A percentile compares a stretch with the other conserved stretches of the same genome.
Conservation (phyloP, 106 monocot genomes). For the Hemerocallis citrina region DNA sequence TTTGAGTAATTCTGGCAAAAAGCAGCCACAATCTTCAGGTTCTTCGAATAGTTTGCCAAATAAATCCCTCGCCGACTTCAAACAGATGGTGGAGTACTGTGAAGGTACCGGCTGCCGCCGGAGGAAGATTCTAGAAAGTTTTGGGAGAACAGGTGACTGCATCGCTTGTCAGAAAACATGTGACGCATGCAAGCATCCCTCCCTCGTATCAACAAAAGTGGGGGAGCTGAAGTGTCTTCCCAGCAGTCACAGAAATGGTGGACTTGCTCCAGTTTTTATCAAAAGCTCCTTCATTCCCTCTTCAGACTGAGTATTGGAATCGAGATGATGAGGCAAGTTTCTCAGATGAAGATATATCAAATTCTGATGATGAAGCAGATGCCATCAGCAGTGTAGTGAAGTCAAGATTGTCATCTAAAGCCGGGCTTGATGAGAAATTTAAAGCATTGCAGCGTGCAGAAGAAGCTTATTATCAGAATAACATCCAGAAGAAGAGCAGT, state of each 20-base stretch:
- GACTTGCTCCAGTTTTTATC: slow-evolving; percentile 36
- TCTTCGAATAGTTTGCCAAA: slow-evolving; percentile 26
- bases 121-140: slow-evolving; percentile 70
- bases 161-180: slow-evolving; percentile 67
- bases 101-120: slow-evolving; percentile 78
- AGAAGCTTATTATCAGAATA: slow-evolving; percentile 51
- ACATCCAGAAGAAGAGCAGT: slow-evolving; percentile 31
- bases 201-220: slow-evolving; percentile 29
- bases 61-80: slow-evolving; percentile 61
- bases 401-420: slow-evolving; percentile 44
- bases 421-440: slow-evolving; percentile 35
- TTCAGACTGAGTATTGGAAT: slow-evolving; percentile 81
- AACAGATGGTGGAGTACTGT: slow-evolving; percentile 85
- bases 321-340: slow-evolving; percentile 51
- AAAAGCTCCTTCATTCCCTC: slow-evolving; percentile 32
- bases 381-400: slow-evolving; percentile 9
- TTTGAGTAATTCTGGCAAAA: slow-evolving; percentile 46
- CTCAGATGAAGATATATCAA: slow-evolving; percentile 81
- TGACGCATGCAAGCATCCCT: slow-evolving; percentile 78
- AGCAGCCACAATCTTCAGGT: slow-evolving; percentile 36
- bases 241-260: slow-evolving; percentile 25
- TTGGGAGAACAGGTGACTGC: slow-evolving; percentile 70
- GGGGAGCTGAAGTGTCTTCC: slow-evolving; percentile 38
- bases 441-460: slow-evolving; percentile 64
- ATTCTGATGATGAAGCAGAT: slow-evolving; percentile 70